phyloP scores from a whole-genome alignment of 768 basidiomycete genomes.

The Phaeotremella fagi region DNA sequence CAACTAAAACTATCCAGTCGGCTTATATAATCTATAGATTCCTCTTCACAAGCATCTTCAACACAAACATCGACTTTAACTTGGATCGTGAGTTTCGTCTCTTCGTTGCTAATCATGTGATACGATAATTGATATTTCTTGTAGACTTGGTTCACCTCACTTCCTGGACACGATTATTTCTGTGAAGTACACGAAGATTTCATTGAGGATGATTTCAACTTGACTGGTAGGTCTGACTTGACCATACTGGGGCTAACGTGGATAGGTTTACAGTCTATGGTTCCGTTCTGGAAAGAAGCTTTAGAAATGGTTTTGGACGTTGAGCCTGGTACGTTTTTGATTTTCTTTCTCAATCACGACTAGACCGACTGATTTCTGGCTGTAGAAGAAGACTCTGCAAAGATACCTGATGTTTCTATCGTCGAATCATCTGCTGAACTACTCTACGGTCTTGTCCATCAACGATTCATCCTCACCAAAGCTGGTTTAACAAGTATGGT shows the following conservation, averaged over 20 bases:
- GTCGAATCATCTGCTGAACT: constrained; percentile 97
- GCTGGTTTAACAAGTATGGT: constrained; percentile 94
- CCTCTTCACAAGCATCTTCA: constrained; percentile 44
- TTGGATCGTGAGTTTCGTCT: constrained; percentile 40
- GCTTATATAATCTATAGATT: constrained; percentile 26
- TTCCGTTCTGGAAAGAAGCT: constrained; percentile 99
- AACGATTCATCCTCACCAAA: constrained; percentile 92
- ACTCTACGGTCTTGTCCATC: constrained; percentile 94
- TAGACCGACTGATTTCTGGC: neutral
- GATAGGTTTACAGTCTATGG: constrained; percentile 53
- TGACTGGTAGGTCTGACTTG: constrained; percentile 65
- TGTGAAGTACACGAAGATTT: constrained; percentile 97
- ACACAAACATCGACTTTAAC: constrained; percentile 48
- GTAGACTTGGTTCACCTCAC: constrained; percentile 47
- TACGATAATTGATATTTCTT: constrained; percentile 7
- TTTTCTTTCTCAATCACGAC: constrained; percentile 5
- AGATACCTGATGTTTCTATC: constrained; percentile 97
- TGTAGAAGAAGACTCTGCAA: constrained; percentile 72
- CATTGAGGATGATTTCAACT: constrained; percentile 99
- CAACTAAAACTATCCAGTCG: neutral
- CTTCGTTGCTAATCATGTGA: neutral
- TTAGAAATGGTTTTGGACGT: constrained; percentile 99
- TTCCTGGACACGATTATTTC: constrained; percentile 78
- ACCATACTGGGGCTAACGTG: neutral
- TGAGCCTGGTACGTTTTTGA: constrained; percentile 73